phyloP scores from a whole-genome alignment of 176 grass and related monocot genomes.

The Neostapfia colusana region DNA sequence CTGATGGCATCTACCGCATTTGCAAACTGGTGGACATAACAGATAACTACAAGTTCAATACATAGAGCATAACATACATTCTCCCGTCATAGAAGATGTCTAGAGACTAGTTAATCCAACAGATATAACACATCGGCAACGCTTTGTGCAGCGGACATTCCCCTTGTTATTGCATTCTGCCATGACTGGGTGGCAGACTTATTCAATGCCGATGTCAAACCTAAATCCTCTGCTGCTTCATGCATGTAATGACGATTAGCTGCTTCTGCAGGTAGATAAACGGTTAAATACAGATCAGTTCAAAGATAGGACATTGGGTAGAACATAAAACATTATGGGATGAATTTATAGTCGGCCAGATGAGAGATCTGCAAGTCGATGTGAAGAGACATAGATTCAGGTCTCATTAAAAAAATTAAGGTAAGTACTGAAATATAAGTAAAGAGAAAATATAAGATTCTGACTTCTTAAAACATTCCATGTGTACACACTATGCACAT shows the following conservation, averaged over 20 bases:
- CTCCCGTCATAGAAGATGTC: not conserved
- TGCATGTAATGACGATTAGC: not conserved
- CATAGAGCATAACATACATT: slow-evolving; percentile 12
- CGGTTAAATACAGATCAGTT: slow-evolving; percentile 14
- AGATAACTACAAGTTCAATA: not conserved
- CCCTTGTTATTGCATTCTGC: not conserved
- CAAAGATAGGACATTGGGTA: not conserved
- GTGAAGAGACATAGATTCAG: not conserved
- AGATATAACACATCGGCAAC: not conserved
- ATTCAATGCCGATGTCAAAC: slow-evolving; percentile 28
- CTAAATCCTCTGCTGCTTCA: slow-evolving; percentile 3
- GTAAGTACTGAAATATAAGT: not conserved
- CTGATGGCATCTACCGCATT: not conserved
- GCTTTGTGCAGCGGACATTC: slow-evolving; percentile 13
- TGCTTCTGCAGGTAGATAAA: slow-evolving; percentile 33
- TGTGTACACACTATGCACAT: not conserved
- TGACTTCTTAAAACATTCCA: not conserved
- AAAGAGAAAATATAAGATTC: not conserved
- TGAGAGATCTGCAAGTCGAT: not conserved
- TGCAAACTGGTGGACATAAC: not conserved
- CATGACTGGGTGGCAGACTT: not conserved
- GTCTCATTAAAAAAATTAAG: not conserved
- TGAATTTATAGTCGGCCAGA: not conserved
- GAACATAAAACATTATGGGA: not conserved
- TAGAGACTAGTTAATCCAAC: not conserved